Base-by-base conservation (phyloP, 805 yeast genomes). In the Pichia occidentalis region DNA sequence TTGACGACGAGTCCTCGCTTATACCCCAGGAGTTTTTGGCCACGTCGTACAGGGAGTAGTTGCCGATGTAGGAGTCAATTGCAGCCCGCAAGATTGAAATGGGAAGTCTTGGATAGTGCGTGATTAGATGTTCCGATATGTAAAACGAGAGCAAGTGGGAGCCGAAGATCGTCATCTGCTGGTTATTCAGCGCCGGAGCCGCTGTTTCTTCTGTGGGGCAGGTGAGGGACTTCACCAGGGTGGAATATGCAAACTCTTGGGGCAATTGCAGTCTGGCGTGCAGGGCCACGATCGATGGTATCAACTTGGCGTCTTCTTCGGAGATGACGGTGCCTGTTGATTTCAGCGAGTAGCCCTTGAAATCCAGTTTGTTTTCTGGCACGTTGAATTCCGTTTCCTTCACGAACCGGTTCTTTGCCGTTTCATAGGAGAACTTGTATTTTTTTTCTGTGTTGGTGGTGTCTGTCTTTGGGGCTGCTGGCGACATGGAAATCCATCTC, bases 51-150 rank as follows among this genome's bases (percentile, higher is more conserved):
- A 92, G 66, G 0, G 86, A 71, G 12, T 68, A 71, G 24, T 75
- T 72, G 4, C 90, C 84, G 54, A 83, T 71, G 55, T 77, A 84
- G 1, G 92, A 72, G 48, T 84, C 80, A 7, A 83, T 78, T 1
- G 95, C 85, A 6, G 79, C 76, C 50, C 79, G 75, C 40, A 86
- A 71, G 20, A 88, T 80, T 7, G 77, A 72, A 44, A 81, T 71
- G 13, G 99, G 98, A 35, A 92, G 69, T 57, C 99, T 75, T 37
- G 99, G 99, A 58, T 87, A 87, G 47, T 73, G 76, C 35, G 78
- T 61, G 50, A 86, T 64, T 42, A 90, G 65, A 49, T 82, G 65
- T 58, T 86, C 95, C 16, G 83, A 70, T 4, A 78, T 81, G 52
- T 85, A 81, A 59, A 78, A 85, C 10, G 80, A 74, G 43, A 92